Percentiles rank a stretch among this genome's conserved stretches.
These are phyloP conservation scores for Tolypocladium nubicola DNA, from an alignment of 2,329 filamentous ascomycete genomes.

Conservation along the genomic window DNA sequence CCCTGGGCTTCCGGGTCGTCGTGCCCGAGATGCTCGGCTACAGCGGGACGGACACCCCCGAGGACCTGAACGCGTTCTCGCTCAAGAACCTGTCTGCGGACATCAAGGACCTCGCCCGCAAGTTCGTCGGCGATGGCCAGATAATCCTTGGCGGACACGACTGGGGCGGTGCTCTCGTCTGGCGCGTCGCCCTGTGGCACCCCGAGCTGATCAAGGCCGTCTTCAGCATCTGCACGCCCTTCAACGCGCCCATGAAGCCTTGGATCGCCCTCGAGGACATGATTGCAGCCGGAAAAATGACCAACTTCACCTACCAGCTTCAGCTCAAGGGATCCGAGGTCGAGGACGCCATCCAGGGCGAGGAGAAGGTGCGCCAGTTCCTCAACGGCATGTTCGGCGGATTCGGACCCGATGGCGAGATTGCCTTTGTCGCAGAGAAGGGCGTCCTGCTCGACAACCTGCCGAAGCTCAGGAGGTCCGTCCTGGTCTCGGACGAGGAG, in stretches of 20 bases:
- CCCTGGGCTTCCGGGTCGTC: slow-evolving; percentile 67
- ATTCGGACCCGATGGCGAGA: slow-evolving; percentile 40
- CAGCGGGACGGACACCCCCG: slow-evolving; percentile 61
- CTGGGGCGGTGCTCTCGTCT: slow-evolving; percentile 76
- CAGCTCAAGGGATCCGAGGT: slow-evolving; percentile 63
- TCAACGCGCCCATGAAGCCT: slow-evolving; percentile 38
- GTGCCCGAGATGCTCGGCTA: slow-evolving; percentile 84
- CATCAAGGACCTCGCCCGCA: slow-evolving; percentile 58
- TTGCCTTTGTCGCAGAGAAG: slow-evolving; percentile 44
- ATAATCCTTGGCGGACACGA: slow-evolving; percentile 88
- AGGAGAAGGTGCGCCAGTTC: slow-evolving; percentile 57
- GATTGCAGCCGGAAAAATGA: slow-evolving; percentile 40
- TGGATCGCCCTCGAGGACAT: slow-evolving; percentile 50
- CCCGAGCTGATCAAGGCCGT: slow-evolving; percentile 63
- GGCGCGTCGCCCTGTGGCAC: slow-evolving; percentile 63
- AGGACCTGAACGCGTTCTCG: slow-evolving; percentile 51
- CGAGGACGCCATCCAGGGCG: slow-evolving; percentile 45
- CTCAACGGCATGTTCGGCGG: slow-evolving; percentile 64
- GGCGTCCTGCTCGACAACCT: slow-evolving; percentile 58
- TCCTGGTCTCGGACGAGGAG: slow-evolving; percentile 58
- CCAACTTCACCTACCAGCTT: slow-evolving; percentile 75
- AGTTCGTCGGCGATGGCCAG: slow-evolving; percentile 33
- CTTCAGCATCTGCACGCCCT: slow-evolving; percentile 76
- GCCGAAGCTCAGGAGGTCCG: slow-evolving; percentile 34
- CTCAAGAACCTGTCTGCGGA: slow-evolving; percentile 65